Evolutionary conservation across 2,329 filamentous ascomycete species (phyloP).

Genomic region (Stagonosporopsis cucurbitacearum): DNA sequence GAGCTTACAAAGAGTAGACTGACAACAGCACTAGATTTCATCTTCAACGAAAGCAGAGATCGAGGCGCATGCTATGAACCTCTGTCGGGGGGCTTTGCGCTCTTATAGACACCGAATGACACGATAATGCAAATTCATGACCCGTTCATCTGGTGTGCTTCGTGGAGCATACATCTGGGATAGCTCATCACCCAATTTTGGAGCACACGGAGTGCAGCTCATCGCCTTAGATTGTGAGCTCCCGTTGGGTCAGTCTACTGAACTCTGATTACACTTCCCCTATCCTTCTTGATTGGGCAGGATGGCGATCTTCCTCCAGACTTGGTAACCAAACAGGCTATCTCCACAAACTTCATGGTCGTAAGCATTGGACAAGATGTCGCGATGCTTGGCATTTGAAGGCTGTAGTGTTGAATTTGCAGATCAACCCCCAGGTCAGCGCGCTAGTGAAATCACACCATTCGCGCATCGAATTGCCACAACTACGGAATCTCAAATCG

Average conservation of each 20-base stretch:
- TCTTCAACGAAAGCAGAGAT: background rate
- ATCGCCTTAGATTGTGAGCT: background rate
- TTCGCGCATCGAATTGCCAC: constrained; percentile 21
- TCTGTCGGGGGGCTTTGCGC: background rate
- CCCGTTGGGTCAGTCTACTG: background rate
- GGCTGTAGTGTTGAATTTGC: constrained; percentile 25
- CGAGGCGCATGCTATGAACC: background rate
- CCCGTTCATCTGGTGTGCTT: background rate
- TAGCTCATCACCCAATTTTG: background rate
- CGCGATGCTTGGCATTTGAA: constrained; percentile 31
- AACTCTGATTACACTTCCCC: background rate
- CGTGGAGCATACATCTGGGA: background rate
- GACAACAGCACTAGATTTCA: background rate
- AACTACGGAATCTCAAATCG: background rate
- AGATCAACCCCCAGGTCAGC: constrained; percentile 25
- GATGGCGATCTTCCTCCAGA: constrained; percentile 7
- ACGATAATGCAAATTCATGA: background rate
- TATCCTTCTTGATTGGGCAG: background rate
- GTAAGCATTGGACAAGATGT: constrained; percentile 37
- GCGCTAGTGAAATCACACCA: constrained; percentile 19
- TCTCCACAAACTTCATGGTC: constrained; percentile 11
- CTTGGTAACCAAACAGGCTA: background rate
- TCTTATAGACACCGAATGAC: constrained; percentile 1
- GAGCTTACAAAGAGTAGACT: constrained; percentile 21
- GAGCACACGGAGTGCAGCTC: background rate